Conservation (phyloP, 129 eudicot genomes). For the Chrysanthemum makinoi region DNA sequence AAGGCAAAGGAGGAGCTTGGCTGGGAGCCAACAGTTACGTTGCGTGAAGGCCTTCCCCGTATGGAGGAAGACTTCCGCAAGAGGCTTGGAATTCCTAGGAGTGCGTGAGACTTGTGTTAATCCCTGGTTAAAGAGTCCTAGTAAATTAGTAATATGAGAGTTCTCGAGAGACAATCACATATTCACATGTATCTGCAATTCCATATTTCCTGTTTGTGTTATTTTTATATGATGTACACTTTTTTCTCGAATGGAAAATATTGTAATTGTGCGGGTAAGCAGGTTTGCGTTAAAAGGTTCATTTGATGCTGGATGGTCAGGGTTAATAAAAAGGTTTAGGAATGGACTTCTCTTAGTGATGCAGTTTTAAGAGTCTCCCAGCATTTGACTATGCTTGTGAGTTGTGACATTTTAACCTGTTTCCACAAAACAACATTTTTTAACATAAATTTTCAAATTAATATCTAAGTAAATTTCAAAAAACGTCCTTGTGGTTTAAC, state of each 20-base stretch:
- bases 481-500: too few relatives aligned
- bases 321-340: too few relatives aligned
- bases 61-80: conserved; percentile 89
- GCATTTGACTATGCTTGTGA: too few relatives aligned
- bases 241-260: conserved; percentile 4
- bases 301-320: too few relatives aligned
- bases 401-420: too few relatives aligned
- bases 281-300: too few relatives aligned
- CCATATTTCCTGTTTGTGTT: not conserved
- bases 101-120: conserved; percentile 18
- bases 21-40: conserved; percentile 76
- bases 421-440: too few relatives aligned
- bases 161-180: not conserved
- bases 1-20: conserved; percentile 77
- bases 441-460: too few relatives aligned
- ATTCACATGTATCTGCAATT: not conserved
- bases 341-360: too few relatives aligned
- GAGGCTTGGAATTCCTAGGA: conserved; percentile 62
- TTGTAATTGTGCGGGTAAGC: too few relatives aligned
- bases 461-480: too few relatives aligned
- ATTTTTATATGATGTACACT: conserved; percentile 9
- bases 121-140: not conserved
- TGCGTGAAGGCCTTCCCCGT: conserved; percentile 79
- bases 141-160: not conserved
- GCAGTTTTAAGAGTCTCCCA: too few relatives aligned